Evolutionary conservation across 441 rosid species (phyloP), one percentile per base, ranked within the genome.

Genomic region (Kokia cookei): DNA sequence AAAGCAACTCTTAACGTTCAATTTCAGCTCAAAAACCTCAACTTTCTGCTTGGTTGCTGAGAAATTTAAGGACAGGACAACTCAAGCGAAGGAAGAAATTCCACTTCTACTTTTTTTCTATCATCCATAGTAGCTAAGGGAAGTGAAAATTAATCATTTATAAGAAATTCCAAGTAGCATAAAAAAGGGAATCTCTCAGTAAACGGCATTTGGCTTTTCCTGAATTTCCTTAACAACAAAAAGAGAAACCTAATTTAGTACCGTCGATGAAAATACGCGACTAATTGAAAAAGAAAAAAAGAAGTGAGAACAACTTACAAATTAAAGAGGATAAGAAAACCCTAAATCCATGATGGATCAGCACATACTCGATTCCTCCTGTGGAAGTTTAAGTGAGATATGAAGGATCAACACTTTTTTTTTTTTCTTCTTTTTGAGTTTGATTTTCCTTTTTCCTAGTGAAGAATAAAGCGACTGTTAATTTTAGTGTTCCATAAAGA

Each of bases 331-430:
- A 64, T 22, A 69, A 55, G 73, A 42, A 68, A 78, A 70, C 68
- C 54, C 79, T 35, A 79, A 70, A 78, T 76, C 78, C 90, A 87
- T 84, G 53, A 76, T 82, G 64, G 59, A 73, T 74, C 64, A 72
- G 73, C 26, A 2, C 64, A 59, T 42, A 72, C 27, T 14, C 55
- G 22, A 17, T 29, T 37, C 35, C 69, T 47, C 63, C 64, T 35
- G 53, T 59, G 75, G 59, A 10, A 17, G 54, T 45, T 24, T 64
- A 40, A 65, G 69, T 64, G 32, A 43, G 9, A 19, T 42, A 1
- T 9, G 73, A 54, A 37, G 73, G 11, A 42, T 42, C 45, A 42
- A 42, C 45, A 42, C 45, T 8, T 8, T 47, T 40, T 11, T 27
- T 35, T 35, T 37, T 13, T 8, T 29, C 27, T 10, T 29, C 35